Evolutionary conservation across 2,329 filamentous ascomycete genomes (phyloP).

Genomic region (Colletotrichum phormii): DNA sequence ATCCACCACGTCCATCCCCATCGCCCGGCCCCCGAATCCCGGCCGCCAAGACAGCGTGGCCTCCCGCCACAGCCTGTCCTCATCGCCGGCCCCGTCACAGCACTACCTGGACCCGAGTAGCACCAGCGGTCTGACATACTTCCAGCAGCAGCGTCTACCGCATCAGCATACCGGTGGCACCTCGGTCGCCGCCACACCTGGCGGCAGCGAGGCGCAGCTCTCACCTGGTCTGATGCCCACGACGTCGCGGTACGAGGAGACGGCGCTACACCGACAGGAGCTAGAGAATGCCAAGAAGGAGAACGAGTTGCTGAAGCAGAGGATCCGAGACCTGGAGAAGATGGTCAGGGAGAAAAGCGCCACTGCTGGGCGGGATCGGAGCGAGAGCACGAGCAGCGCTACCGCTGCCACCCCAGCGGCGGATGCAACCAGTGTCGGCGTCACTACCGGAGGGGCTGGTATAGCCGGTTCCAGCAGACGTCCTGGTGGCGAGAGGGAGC

Average conservation of each 20-base stretch:
- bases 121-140: conserved; percentile 60
- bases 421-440: conserved; percentile 45
- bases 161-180: conserved; percentile 44
- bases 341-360: conserved; percentile 62
- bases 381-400: conserved; percentile 65
- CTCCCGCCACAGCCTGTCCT: conserved; percentile 64
- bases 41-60: conserved; percentile 66
- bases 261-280: conserved; percentile 68
- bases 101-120: conserved; percentile 47
- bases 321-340: conserved; percentile 72
- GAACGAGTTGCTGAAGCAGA: conserved; percentile 71
- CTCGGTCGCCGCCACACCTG: conserved; percentile 52
- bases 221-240: conserved; percentile 67
- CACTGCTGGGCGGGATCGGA: conserved; percentile 58
- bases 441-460: conserved; percentile 45
- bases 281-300: conserved; percentile 72
- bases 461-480: conserved; percentile 59
- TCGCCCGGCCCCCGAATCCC: conserved; percentile 57
- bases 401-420: conserved; percentile 40
- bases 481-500: conserved; percentile 53
- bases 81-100: conserved; percentile 55
- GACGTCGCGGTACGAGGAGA: conserved; percentile 72
- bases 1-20: conserved; percentile 56
- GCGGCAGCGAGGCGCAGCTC: conserved; percentile 54
- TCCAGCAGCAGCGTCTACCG: conserved; percentile 51